These are phyloP conservation scores for Neltuma alba DNA, from an alignment of 306 rosid species.

Conservation along the genomic window DNA sequence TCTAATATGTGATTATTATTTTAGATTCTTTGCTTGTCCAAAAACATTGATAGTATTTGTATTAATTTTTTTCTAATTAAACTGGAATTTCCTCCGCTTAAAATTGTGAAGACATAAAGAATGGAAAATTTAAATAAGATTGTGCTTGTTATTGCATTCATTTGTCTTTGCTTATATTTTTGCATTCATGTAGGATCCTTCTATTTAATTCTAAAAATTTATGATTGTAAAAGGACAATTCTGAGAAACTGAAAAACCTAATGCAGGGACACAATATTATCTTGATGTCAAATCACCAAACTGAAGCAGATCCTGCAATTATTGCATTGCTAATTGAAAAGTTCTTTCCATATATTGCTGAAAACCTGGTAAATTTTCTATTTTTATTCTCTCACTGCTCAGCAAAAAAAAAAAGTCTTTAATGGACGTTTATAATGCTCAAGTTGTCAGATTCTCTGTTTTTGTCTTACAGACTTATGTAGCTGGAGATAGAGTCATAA, in stretches of 20 bases:
- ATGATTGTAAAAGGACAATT: not conserved
- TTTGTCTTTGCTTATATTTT: too few species aligned
- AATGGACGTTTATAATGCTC: not conserved
- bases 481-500: slow-evolving; percentile 2
- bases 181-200: not conserved
- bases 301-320: slow-evolving; percentile 3
- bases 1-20: not conserved
- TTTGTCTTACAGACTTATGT: slow-evolving; percentile 1
- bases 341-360: not conserved
- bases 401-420: not conserved
- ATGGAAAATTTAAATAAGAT: too few species aligned
- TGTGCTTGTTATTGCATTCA: too few species aligned
- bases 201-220: not conserved
- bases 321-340: not conserved
- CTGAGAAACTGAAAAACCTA: not conserved
- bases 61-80: too few species aligned
- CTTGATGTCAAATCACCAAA: slow-evolving; percentile 7
- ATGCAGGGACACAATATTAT: slow-evolving; percentile 2
- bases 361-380: not conserved
- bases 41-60: too few species aligned
- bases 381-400: not conserved
- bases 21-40: not conserved
- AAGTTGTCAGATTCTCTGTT: not conserved
- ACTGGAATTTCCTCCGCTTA: too few species aligned
- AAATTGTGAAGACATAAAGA: too few species aligned